Percentiles rank a stretch among this genome's conserved stretches.
Evolutionary conservation across 192 early-diverging fungal species (phyloP).

Genomic region (Chytriomyces confervae): DNA sequence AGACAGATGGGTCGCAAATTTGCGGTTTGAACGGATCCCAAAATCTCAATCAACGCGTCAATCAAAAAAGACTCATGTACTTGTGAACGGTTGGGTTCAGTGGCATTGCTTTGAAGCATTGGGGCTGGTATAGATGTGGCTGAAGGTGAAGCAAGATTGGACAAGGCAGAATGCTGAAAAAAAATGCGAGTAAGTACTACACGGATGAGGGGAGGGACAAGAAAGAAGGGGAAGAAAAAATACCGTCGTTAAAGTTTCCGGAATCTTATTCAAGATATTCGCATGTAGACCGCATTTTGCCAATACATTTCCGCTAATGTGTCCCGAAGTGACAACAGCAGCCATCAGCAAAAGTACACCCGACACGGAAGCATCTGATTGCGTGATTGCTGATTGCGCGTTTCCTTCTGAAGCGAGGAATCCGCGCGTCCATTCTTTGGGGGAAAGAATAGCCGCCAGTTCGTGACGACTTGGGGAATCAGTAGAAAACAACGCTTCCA

Average conservation of each 20-base stretch:
- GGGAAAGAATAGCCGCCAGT: not conserved
- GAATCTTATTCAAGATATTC: no score
- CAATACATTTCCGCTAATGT: not conserved
- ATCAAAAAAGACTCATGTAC: not conserved
- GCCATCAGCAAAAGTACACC: not conserved
- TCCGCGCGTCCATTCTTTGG: not conserved
- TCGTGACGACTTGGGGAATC: not conserved
- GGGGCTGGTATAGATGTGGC: no score
- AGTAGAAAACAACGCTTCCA: slow-evolving; percentile 7
- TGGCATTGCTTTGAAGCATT: no score
- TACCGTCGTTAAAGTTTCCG: no score
- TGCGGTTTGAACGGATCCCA: slow-evolving; percentile 9
- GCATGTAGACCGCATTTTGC: not conserved
- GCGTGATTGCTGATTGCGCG: not conserved
- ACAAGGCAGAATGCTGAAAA: no score
- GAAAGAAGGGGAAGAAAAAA: no score
- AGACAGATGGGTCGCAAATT: slow-evolving; percentile 9
- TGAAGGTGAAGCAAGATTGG: no score
- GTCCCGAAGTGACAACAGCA: not conserved
- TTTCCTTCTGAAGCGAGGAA: not conserved
- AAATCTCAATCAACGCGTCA: slow-evolving; percentile 20
- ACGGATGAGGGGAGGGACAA: no score
- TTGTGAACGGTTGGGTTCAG: no score
- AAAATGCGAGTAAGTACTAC: no score
- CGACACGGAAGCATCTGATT: not conserved